Evolutionary conservation across 2,329 filamentous ascomycete species (phyloP), one percentile per base, ranked within the genome.

Genomic region (Ramularia collo-cygni): DNA sequence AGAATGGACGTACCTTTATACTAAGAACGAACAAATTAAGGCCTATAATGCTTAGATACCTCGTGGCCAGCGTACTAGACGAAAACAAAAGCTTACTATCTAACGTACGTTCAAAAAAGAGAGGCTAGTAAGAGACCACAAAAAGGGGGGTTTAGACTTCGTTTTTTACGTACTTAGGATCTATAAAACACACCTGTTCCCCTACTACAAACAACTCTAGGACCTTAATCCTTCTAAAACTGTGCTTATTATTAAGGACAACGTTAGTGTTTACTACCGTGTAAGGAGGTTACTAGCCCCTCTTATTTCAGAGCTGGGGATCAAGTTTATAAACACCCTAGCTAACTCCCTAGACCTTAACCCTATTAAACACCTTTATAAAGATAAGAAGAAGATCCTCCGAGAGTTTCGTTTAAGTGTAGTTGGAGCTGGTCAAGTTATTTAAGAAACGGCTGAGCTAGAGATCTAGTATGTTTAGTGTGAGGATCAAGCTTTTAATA

Each of bases 311-410:
- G 13, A 31, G 28, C 28, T 31, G 14, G 28, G 28, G 2, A 31
- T 31, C 5, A 4, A 31, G 28, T 31, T 31, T 31, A 8, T 31
- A 4, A 13, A 31, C 8, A 31, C 8, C 10, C 28, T 16, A 16
- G 28, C 28, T 14, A 31, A 31, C 14, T 31, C 15, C 10, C 28
- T 31, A 31, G 28, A 31, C 28, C 28, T 31, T 31, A 31, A 31
- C 15, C 28, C 28, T 31, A 31, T 31, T 16, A 16, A 31, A 13
- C 28, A 31, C 13, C 28, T 31, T 31, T 14, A 31, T 31, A 31
- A 31, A 13, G 28, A 31, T 16, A 16, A 31, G 28, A 31, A 31
- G 28, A 12, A 10, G 8, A 31, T 31, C 10, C 8, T 16, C 3
- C 3, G 14, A 13, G 28, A 31, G 4, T 31, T 31, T 31, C 10